A percentile compares a stretch with the other conserved stretches of the same genome.
Conservation (phyloP, 371 early-diverging fungal species). For the Chytridium lagenaria region DNA sequence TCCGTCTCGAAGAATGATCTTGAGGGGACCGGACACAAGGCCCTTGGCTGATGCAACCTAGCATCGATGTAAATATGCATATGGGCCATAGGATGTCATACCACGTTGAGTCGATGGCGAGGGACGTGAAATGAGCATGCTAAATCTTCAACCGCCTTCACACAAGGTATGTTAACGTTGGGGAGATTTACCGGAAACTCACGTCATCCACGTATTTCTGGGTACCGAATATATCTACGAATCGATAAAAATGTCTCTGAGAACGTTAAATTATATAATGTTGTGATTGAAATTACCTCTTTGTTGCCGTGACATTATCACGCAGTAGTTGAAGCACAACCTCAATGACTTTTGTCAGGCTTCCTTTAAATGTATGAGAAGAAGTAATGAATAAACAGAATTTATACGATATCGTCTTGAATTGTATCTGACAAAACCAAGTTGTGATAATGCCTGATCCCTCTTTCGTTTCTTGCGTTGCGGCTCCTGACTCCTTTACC, state of each 20-base stretch:
- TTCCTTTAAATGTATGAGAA: neutral
- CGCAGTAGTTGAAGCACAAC: neutral
- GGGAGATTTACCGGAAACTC: neutral
- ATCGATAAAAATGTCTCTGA: slow-evolving; percentile 8
- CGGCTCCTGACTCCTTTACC: neutral
- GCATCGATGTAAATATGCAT: neutral
- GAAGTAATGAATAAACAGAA: neutral
- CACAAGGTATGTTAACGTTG: neutral
- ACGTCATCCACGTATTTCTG: neutral
- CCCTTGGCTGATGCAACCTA: slow-evolving; percentile 11
- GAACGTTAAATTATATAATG: neutral
- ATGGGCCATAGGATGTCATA: neutral
- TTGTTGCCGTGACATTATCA: neutral
- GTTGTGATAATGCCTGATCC: too few species aligned
- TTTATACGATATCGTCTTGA: neutral
- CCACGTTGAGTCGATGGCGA: slow-evolving; percentile 12
- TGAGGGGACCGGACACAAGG: neutral
- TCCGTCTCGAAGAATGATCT: neutral
- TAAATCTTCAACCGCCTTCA: slow-evolving; percentile 5
- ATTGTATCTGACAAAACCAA: neutral
- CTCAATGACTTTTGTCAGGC: neutral
- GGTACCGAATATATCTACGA: neutral
- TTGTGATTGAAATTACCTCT: neutral
- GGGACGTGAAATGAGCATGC: slow-evolving; percentile 8
- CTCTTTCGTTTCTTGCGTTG: neutral